Conservation (phyloP, 345 rosid species). For the Bruguiera parviflora region DNA sequence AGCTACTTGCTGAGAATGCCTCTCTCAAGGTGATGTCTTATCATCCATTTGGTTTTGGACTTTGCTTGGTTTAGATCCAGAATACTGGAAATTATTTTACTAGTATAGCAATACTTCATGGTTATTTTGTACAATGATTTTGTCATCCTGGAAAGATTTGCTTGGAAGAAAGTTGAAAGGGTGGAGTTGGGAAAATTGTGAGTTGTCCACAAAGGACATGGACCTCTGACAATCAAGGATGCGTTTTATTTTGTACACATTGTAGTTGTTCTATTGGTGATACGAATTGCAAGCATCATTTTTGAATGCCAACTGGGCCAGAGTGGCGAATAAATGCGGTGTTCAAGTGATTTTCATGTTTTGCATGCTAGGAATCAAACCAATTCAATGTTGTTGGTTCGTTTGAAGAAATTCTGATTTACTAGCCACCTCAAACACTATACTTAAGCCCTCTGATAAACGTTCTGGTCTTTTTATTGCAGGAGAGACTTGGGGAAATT, state of each 20-base stretch:
- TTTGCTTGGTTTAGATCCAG: neutral
- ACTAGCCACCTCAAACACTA: neutral
- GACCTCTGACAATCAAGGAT: neutral
- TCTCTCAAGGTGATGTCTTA: conserved; percentile 64
- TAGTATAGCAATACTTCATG: neutral
- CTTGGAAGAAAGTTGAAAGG: neutral
- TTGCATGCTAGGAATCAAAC: no score
- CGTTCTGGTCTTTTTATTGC: conserved; percentile 14
- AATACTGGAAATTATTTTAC: neutral
- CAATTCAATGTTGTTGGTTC: neutral
- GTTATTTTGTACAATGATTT: neutral
- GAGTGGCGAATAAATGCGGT: no score
- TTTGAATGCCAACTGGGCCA: neutral
- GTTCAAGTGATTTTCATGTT: no score
- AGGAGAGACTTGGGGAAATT: conserved; percentile 73
- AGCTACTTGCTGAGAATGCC: conserved; percentile 69
- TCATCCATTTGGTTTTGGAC: conserved; percentile 4
- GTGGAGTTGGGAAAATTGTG: neutral
- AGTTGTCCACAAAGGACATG: neutral
- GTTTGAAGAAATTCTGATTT: neutral
- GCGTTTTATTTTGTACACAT: neutral
- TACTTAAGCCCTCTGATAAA: neutral
- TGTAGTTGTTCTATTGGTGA: neutral
- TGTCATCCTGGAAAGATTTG: neutral
- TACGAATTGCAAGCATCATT: neutral